Percentiles rank a stretch among this genome's conserved stretches.
phyloP scores from a whole-genome alignment of 2,329 filamentous ascomycete genomes.

The Aspergillus sojae region DNA sequence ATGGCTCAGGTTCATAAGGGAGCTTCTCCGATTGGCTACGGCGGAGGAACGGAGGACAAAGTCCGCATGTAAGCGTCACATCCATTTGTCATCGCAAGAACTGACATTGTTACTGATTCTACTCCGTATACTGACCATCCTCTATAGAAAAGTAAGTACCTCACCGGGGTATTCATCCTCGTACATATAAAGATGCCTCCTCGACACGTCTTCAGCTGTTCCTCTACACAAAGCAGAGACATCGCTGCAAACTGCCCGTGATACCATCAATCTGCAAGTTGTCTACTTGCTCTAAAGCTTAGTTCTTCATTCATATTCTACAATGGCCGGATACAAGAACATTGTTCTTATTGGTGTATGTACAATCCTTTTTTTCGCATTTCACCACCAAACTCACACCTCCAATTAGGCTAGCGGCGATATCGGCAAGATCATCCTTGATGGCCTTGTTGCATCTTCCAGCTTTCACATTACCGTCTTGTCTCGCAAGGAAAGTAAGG shows the following conservation, averaged over 20 bases:
- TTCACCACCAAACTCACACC: not conserved
- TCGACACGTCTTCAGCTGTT: not conserved
- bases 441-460: constrained; percentile 16
- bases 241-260: not conserved
- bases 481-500: constrained; percentile 24
- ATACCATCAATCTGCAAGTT: not conserved
- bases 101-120: not conserved
- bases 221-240: not conserved
- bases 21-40: constrained; percentile 11
- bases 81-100: not conserved
- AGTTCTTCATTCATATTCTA: not conserved
- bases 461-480: constrained; percentile 29
- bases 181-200: constrained; percentile 4
- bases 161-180: not conserved
- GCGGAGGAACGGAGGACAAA: constrained; percentile 14
- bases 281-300: not conserved
- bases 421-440: constrained; percentile 27
- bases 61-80: constrained; percentile 4
- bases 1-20: not conserved
- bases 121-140: not conserved
- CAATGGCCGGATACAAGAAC: constrained; percentile 17
- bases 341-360: constrained; percentile 24
- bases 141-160: not conserved
- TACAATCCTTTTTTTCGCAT: not conserved
- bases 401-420: constrained; percentile 25